phyloP scores from a whole-genome alignment of 176 grass and related monocot genomes.

The Dactylis glomerata region DNA sequence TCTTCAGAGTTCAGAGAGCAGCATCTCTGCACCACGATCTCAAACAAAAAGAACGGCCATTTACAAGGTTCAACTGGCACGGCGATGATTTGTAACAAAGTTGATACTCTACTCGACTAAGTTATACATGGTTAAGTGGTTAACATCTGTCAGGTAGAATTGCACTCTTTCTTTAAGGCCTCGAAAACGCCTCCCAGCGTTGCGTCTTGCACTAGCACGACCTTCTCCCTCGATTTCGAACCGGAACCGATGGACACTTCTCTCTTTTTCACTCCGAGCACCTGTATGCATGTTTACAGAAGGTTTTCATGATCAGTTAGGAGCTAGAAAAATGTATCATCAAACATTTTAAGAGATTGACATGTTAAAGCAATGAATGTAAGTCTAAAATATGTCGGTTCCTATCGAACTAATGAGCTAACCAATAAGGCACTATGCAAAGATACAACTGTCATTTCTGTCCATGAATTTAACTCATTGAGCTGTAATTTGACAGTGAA shows the following conservation, averaged over 20 bases:
- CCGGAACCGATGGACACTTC: conserved; percentile 81
- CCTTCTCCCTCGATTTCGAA: conserved; percentile 93
- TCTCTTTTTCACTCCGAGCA: conserved; percentile 90
- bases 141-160: conserved; percentile 32
- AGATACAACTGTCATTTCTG: neutral
- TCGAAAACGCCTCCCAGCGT: conserved; percentile 66
- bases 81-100: neutral
- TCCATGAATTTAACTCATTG: neutral
- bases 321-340: neutral
- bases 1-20: neutral
- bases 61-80: neutral
- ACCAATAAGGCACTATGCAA: neutral
- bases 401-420: neutral
- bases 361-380: neutral
- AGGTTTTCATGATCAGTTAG: neutral
- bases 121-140: neutral
- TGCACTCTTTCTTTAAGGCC: conserved; percentile 67
- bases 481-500: neutral
- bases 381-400: neutral
- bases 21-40: neutral
- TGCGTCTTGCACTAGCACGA: conserved; percentile 68
- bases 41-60: neutral
- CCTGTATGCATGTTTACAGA: conserved; percentile 26
- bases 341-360: neutral
- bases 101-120: neutral